Percentiles rank a stretch among this genome's conserved stretches.
These are phyloP conservation scores for Tuber melanosporum DNA, from an alignment of 495 filamentous ascomycete species.

Conservation along the genomic window DNA sequence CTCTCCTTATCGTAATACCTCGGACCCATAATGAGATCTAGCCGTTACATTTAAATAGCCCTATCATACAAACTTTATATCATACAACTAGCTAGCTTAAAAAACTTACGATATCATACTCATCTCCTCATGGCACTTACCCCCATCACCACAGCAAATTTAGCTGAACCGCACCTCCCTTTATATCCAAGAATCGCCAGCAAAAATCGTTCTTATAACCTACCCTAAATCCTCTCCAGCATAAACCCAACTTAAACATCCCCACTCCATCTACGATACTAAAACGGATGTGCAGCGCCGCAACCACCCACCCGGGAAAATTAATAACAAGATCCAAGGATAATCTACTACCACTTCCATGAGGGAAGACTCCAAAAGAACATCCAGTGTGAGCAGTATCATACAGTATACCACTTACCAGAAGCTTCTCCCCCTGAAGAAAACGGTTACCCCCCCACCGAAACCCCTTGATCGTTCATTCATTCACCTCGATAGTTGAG, in stretches of 20 bases:
- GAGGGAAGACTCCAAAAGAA: background rate
- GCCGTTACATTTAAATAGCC: background rate
- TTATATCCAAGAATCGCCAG: background rate
- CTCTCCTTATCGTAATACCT: too few species aligned
- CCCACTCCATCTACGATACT: background rate
- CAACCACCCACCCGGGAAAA: background rate
- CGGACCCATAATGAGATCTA: too few species aligned
- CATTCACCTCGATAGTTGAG: too few species aligned
- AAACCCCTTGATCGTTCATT: too few species aligned
- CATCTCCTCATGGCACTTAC: background rate
- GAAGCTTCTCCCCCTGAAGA: too few species aligned
- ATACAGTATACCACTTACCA: background rate
- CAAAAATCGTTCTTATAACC: background rate
- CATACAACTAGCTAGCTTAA: background rate
- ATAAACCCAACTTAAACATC: background rate
- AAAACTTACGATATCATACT: background rate
- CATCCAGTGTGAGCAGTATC: background rate
- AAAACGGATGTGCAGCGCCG: background rate
- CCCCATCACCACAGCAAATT: background rate
- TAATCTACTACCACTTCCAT: background rate
- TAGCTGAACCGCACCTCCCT: background rate
- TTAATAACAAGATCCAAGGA: background rate
- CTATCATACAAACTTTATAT: background rate
- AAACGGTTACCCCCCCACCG: too few species aligned
- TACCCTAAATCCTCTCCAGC: background rate